phyloP scores from a whole-genome alignment of 2,329 filamentous ascomycete genomes.

The Colletotrichum karsti region DNA sequence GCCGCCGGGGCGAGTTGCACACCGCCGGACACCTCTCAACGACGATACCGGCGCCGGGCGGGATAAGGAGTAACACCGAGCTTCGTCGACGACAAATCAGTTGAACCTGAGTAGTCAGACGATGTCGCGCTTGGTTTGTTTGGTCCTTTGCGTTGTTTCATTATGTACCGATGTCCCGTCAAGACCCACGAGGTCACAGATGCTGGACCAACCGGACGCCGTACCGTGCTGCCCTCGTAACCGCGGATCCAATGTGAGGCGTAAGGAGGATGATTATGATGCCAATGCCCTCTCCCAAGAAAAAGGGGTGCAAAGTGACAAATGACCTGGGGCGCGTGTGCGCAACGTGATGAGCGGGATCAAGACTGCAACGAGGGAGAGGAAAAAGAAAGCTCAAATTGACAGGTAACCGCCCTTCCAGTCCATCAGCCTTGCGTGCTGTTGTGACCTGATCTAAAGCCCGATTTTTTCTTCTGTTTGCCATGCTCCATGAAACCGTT shows the following conservation, averaged over 20 bases:
- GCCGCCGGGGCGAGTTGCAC: neutral
- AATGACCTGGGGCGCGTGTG: neutral
- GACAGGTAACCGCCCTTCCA: slow-evolving; percentile 23
- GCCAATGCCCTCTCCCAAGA: neutral
- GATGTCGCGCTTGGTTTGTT: neutral
- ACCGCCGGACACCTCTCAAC: neutral
- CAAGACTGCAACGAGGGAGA: neutral
- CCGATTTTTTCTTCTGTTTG: slow-evolving; percentile 20
- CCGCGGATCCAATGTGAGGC: neutral
- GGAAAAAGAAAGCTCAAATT: slow-evolving; percentile 16
- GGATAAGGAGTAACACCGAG: neutral
- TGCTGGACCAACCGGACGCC: slow-evolving; percentile 4
- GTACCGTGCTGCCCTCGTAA: neutral
- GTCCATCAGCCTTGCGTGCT: slow-evolving; percentile 21
- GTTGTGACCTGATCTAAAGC: slow-evolving; percentile 23
- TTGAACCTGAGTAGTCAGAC: neutral
- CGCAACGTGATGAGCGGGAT: neutral
- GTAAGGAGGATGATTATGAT: neutral
- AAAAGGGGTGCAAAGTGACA: neutral
- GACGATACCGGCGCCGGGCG: neutral
- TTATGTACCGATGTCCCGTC: neutral
- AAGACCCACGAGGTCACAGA: neutral
- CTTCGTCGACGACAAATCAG: neutral
- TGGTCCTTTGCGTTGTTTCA: slow-evolving; percentile 7
- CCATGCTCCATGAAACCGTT: slow-evolving; percentile 23